These are phyloP conservation scores for Aureobasidium leucospermi DNA, from an alignment of 2,329 filamentous ascomycete genomes.

Conservation along the genomic window DNA sequence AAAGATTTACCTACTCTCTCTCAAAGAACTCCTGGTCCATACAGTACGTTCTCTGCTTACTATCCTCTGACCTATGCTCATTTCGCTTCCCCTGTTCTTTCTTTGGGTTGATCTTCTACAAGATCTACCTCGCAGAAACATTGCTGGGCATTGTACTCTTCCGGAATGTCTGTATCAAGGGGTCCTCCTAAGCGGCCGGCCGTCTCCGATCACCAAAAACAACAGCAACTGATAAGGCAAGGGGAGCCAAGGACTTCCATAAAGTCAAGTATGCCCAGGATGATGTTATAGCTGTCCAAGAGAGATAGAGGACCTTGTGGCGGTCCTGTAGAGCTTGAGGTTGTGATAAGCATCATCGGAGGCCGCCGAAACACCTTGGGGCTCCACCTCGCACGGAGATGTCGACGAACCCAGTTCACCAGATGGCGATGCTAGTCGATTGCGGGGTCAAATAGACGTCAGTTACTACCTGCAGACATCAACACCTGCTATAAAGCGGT, in stretches of 20 bases:
- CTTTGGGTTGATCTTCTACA: neutral
- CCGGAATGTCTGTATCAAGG: neutral
- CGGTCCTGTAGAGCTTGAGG: constrained; percentile 6
- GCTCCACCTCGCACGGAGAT: constrained; percentile 12
- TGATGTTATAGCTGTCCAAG: neutral
- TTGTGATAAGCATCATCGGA: constrained; percentile 12
- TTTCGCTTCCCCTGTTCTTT: too few species aligned
- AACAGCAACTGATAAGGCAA: neutral
- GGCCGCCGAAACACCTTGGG: constrained; percentile 3
- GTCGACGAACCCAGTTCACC: neutral
- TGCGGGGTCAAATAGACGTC: constrained; percentile 5
- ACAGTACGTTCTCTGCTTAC: too few species aligned
- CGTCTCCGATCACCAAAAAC: neutral
- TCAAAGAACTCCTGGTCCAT: too few species aligned
- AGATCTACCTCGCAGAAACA: neutral
- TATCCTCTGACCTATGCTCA: too few species aligned
- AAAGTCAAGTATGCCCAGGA: neutral
- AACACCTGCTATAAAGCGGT: neutral
- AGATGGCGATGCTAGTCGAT: constrained; percentile 10
- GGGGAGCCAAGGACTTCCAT: neutral
- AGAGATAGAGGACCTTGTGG: neutral
- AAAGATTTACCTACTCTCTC: too few species aligned
- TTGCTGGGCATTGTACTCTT: neutral
- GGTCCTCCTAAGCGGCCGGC: neutral
- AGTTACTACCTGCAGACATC: neutral